phyloP scores from a whole-genome alignment of 495 filamentous ascomycete species.

The Xylaria nigripes region DNA sequence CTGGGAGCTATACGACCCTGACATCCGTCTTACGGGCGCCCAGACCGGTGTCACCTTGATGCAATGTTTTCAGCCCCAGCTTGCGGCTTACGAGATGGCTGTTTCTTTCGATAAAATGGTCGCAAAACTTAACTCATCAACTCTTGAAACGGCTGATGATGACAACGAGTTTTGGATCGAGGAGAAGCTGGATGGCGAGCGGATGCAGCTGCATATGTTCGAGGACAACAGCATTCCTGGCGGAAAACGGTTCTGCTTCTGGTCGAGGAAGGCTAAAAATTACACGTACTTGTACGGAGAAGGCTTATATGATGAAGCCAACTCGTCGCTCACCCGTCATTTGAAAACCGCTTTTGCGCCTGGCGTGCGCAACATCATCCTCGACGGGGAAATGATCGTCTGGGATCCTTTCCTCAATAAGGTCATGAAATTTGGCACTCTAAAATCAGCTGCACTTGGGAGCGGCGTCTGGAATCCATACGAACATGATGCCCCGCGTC shows the following conservation, averaged over 20 bases:
- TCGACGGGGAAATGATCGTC: constrained; percentile 98
- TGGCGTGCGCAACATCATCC: constrained; percentile 72
- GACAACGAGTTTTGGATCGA: constrained; percentile 88
- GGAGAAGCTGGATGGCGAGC: constrained; percentile 93
- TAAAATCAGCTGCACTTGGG: constrained; percentile 84
- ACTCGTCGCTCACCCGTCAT: constrained; percentile 71
- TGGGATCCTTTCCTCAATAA: constrained; percentile 88
- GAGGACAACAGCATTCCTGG: constrained; percentile 59
- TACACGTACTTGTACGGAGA: constrained; percentile 92
- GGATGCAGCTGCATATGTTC: constrained; percentile 93
- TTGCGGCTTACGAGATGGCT: constrained; percentile 91
- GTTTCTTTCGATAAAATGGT: constrained; percentile 74
- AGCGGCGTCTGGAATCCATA: constrained; percentile 68
- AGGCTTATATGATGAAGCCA: constrained; percentile 58
- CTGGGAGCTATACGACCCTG: constrained; percentile 83
- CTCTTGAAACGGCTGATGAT: constrained; percentile 49
- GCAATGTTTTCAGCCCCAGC: constrained; percentile 95
- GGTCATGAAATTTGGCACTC: constrained; percentile 80
- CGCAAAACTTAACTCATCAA: constrained; percentile 45
- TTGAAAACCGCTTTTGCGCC: constrained; percentile 69
- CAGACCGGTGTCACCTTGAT: constrained; percentile 72
- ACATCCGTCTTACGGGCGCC: constrained; percentile 63
- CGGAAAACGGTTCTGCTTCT: constrained; percentile 73
- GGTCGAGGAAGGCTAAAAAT: constrained; percentile 94
- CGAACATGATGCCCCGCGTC: constrained; percentile 58